Base-by-base conservation (phyloP, 352 stramenopile genomes). In the Phytophthora macrochlamydospora region DNA sequence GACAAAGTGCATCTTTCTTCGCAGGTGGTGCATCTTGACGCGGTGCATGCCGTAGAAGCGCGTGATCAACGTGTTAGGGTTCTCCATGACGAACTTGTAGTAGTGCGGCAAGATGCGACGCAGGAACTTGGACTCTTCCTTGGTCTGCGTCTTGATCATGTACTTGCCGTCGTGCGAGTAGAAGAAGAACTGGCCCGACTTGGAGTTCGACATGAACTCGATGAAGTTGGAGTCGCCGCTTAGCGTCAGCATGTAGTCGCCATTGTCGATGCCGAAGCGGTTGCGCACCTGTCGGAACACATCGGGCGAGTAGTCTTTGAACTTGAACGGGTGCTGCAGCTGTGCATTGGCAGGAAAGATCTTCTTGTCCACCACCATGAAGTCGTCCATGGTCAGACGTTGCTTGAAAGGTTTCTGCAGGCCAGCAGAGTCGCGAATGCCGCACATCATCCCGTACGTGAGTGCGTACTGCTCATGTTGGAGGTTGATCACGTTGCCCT, bases 111-210 rank as follows among this genome's bases (percentile, higher is more conserved):
- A 66, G 66, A 99, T 98, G 59, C 97, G 87, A 7, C 95, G 87
- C 54, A 99, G 85, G 66, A 99, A 99, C 76, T 99, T 99, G 54
- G 89, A 98, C 83, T 99, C 98, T n/a, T 96, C 93, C 72, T 99
- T 98, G 5, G 95, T 99, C 83, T 98, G 97, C 12, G 97, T 99
- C 83, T 99, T 99, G 79, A 99, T 99, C 92, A 99, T 99, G 75
- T 98, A 99, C 37, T 80, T 71, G 1, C 86, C 84, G 79, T 99
- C 97, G 75, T 98, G 93, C 7, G 96, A 99, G 68, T 99, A 99
- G 75, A 99, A 99, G 82, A 99, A 99, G 78, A 99, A 99, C 67
- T 99, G 96, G 4, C 97, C 97, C 72, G 91, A 98, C 79, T 99
- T 99, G 52, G 95, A 98, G 77, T 99, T 99, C 4, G 92, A 98